Percentiles rank a stretch among this genome's conserved stretches.
phyloP scores from a whole-genome alignment of 1,284 basidiomycete species.

The Trametes polyzona region DNA sequence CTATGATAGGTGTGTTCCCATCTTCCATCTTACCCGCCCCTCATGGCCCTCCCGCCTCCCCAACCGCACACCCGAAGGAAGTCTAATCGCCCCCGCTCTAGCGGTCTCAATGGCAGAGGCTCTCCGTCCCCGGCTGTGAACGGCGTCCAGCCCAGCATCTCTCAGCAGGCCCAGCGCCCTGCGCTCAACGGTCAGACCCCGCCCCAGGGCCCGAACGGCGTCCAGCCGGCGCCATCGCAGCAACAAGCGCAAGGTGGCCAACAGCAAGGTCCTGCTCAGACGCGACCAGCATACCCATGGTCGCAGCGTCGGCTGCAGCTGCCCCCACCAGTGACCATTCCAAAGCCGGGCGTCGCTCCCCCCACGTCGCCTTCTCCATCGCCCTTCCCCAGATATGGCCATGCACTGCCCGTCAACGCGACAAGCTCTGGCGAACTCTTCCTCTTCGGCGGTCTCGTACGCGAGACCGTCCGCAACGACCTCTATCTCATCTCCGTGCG shows the following conservation, averaged over 20 bases:
- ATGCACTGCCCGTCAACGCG: slow-evolving; percentile 88
- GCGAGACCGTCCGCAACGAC: slow-evolving; percentile 92
- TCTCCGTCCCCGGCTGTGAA: slow-evolving; percentile 34
- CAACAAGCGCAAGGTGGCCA: slow-evolving; percentile 26
- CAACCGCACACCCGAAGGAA: slow-evolving; percentile 20
- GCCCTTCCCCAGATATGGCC: slow-evolving; percentile 97
- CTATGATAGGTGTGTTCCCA: slow-evolving; percentile 36
- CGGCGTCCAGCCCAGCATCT: slow-evolving; percentile 25
- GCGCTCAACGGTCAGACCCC: slow-evolving; percentile 21
- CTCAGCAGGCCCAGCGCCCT: slow-evolving; percentile 29
- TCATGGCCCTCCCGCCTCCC: slow-evolving; percentile 13
- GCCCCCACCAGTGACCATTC: slow-evolving; percentile 63
- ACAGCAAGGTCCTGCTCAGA: slow-evolving; percentile 41
- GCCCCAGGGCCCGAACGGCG: slow-evolving; percentile 32
- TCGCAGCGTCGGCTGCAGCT: slow-evolving; percentile 70
- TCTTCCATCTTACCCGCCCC: slow-evolving; percentile 3
- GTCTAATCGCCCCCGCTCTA: slow-evolving; percentile 23
- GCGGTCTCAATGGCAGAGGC: slow-evolving; percentile 38
- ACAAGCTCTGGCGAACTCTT: slow-evolving; percentile 89
- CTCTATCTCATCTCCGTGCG: slow-evolving; percentile 88
- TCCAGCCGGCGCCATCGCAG: slow-evolving; percentile 33
- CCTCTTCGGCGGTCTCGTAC: slow-evolving; percentile 96
- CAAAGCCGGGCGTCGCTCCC: slow-evolving; percentile 61
- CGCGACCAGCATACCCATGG: slow-evolving; percentile 80
- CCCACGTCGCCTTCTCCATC: slow-evolving; percentile 70